These are phyloP conservation scores for Mycena galericulata DNA, from an alignment of 768 basidiomycete species.

Conservation along the genomic window DNA sequence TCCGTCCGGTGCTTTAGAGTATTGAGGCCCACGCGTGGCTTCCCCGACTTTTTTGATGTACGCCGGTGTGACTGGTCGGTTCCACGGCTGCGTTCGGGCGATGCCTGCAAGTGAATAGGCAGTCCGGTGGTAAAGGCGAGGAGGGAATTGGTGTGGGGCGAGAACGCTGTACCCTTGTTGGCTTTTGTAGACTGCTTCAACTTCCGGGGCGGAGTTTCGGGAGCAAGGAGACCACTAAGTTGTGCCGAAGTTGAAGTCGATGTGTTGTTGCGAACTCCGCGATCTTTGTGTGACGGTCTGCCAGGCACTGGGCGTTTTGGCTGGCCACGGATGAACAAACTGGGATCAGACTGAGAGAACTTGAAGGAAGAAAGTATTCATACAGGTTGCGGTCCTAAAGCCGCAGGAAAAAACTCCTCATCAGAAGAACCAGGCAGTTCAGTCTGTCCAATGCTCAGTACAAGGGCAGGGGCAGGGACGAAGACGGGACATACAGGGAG, in stretches of 20 bases:
- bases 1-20: not conserved
- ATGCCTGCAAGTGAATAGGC: conserved; percentile 6
- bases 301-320: not conserved
- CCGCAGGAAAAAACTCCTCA: not conserved
- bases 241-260: not conserved
- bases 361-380: not conserved
- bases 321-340: not conserved
- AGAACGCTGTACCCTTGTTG: not conserved
- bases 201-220: conserved; percentile 1
- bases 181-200: not conserved
- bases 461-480: not conserved
- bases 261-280: not conserved
- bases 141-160: not conserved
- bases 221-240: not conserved
- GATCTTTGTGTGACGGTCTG: not conserved
- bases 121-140: not conserved
- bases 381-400: not conserved
- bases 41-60: not conserved
- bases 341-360: too few species aligned
- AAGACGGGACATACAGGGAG: not conserved
- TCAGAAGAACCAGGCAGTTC: not conserved
- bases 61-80: not conserved
- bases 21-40: not conserved
- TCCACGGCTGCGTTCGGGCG: not conserved
- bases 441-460: not conserved